Percentiles rank a stretch among this genome's conserved stretches.
phyloP scores from a whole-genome alignment of 2,329 filamentous ascomycete genomes.

The Calonectria montana region DNA sequence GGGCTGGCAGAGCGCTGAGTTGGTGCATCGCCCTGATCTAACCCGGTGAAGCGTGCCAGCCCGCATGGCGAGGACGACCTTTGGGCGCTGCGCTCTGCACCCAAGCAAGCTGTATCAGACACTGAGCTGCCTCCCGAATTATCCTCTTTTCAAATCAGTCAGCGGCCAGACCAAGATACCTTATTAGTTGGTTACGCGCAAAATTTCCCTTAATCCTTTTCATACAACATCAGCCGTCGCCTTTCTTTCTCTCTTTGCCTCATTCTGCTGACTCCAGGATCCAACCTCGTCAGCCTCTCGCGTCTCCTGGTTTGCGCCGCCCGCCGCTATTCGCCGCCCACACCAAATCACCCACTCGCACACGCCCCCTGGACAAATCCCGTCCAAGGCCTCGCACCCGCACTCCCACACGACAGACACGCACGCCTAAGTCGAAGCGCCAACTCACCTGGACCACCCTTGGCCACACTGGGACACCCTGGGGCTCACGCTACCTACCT shows the following conservation, averaged over 20 bases:
- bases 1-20: constrained; percentile 18
- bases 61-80: background rate
- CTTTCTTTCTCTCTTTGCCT: background rate
- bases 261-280: background rate
- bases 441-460: constrained; percentile 1
- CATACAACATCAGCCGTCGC: background rate
- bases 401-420: constrained; percentile 8
- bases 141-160: background rate
- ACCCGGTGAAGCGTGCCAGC: constrained; percentile 8
- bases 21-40: constrained; percentile 14
- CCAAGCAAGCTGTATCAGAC: background rate
- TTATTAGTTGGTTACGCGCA: background rate
- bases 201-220: background rate
- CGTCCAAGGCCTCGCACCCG: background rate
- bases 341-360: background rate
- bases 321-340: constrained; percentile 11
- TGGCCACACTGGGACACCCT: constrained; percentile 8
- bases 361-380: constrained; percentile 9
- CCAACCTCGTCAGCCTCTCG: constrained; percentile 10
- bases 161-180: background rate
- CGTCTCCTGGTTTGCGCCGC: constrained; percentile 8
- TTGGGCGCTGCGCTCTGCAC: background rate
- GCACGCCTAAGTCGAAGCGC: background rate
- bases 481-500: background rate
- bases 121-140: background rate